Evolutionary conservation across 2,329 filamentous ascomycete genomes (phyloP), one percentile per base, ranked within the genome.

Genomic region (Fusarium gaditjirri): DNA sequence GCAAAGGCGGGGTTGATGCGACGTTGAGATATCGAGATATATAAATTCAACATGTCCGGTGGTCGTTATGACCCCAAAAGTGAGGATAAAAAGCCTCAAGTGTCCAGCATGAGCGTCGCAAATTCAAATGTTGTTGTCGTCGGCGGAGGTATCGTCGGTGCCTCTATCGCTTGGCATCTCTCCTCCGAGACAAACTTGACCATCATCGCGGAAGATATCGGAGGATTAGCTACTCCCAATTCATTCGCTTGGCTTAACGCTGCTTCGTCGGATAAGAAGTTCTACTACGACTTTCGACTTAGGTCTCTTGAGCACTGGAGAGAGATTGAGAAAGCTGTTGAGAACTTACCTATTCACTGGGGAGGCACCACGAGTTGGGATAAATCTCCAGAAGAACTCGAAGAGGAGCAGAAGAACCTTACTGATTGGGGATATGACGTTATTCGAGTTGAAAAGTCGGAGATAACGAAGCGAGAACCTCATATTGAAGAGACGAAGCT

Each of bases 81-180:
- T 39, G 33, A 10, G 19, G 23, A 7, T 1, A 17, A 1, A 2
- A 13, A 52, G 13, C 5, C 5, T 2, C 2, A n/a, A 5, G 2
- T 1, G 9, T 4, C 23, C 4, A 27, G 8, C 2, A 56, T 49
- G 53, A 36, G 39, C 23, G 29, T 56, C 31, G 23, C 31, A 56
- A 49, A 36, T 39, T 17, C 53, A 8, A 27, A 49, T 2, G 8
- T 69, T 33, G 35, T 68, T 23, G 47, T 70, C 2, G 25, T 70
- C 6, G 67, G 67, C 17, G 67, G 67, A 12, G 67, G 67, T 44
- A 65, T 70, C 19, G 67, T 70, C 5, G 67, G 67, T 11, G 65
- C 67, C 10, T 70, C 67, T 0, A 68, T 70, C 27, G 59, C 67
- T 19, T 70, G 65, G 67, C 65, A 70, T 43, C 41, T 70, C 19